phyloP scores from a whole-genome alignment of 2,329 filamentous ascomycete species.

The Aureobasidium pullulans region DNA sequence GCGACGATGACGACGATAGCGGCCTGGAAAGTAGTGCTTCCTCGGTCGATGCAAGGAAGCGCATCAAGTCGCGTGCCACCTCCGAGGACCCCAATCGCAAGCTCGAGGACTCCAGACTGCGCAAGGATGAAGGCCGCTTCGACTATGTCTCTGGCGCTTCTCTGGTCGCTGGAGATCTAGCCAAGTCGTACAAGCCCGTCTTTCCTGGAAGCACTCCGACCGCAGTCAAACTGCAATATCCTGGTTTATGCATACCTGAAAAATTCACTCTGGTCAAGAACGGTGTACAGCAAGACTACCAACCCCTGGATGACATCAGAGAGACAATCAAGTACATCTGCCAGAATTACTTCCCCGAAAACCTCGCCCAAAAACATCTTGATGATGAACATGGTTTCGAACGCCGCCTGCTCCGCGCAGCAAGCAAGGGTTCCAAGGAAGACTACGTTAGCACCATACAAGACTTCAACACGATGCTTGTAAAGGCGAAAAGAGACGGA shows the following conservation, averaged over 20 bases:
- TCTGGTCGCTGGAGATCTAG: conserved; percentile 32
- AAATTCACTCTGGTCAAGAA: conserved; percentile 57
- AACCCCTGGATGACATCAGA: conserved; percentile 54
- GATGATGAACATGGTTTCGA: conserved; percentile 67
- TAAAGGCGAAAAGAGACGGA: conserved; percentile 59
- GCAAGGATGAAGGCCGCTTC: conserved; percentile 24
- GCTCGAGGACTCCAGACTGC: conserved; percentile 5
- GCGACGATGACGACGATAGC: conserved; percentile 27
- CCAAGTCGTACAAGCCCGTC: conserved; percentile 44
- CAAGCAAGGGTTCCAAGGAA: conserved; percentile 52
- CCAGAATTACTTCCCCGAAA: conserved; percentile 68
- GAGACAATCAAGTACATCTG: conserved; percentile 52
- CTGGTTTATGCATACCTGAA: conserved; percentile 63
- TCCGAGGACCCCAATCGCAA: conserved; percentile 22
- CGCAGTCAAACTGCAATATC: conserved; percentile 66
- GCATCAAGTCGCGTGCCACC: conserved; percentile 29
- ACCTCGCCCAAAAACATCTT: conserved; percentile 59
- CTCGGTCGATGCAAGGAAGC: conserved; percentile 26
- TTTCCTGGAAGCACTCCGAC: conserved; percentile 36
- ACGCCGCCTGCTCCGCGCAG: conserved; percentile 68
- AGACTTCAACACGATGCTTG: conserved; percentile 69
- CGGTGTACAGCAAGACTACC: conserved; percentile 61
- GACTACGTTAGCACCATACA: conserved; percentile 67
- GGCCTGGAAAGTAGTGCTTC: conserved; percentile 24
- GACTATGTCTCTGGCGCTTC: conserved; percentile 35